Evolutionary conservation across 345 rosid genomes (phyloP).

Genomic region (Gossypium ekmanianum): DNA sequence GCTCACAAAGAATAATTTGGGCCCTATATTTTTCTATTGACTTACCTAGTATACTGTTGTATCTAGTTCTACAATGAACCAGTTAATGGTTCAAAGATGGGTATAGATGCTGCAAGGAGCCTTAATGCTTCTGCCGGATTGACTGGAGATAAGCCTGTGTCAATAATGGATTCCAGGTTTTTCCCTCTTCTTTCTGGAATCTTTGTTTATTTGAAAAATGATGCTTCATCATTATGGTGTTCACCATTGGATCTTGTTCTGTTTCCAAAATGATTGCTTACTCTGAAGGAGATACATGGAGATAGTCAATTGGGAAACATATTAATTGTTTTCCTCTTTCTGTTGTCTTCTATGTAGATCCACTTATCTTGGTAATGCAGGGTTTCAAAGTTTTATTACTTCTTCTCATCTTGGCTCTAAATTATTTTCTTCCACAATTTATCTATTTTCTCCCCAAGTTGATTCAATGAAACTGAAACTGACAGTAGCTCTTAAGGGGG

Average conservation of each 20-base stretch:
- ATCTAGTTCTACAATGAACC: conserved; percentile 61
- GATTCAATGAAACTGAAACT: background rate
- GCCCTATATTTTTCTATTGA: background rate
- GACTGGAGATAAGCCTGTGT: conserved; percentile 11
- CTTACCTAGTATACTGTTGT: conserved; percentile 22
- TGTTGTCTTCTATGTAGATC: too few relatives aligned
- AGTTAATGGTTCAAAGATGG: conserved; percentile 40
- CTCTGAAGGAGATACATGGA: background rate
- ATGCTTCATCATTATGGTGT: conserved; percentile 9
- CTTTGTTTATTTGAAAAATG: background rate
- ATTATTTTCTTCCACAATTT: too few relatives aligned
- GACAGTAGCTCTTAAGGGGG: background rate
- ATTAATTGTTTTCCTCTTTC: too few relatives aligned
- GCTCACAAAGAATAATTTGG: background rate
- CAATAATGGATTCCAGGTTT: conserved; percentile 39
- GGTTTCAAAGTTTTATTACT: too few relatives aligned
- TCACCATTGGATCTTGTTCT: background rate
- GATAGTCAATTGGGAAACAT: too few relatives aligned
- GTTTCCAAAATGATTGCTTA: background rate
- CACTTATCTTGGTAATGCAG: too few relatives aligned
- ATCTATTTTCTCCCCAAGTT: background rate
- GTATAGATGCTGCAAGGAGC: conserved; percentile 23
- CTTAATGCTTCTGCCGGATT: conserved; percentile 23
- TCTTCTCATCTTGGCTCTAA: too few relatives aligned
- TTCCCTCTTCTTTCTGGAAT: background rate